Base-by-base conservation (phyloP, 805 yeast genomes). In the Babjeviella inositovora region DNA sequence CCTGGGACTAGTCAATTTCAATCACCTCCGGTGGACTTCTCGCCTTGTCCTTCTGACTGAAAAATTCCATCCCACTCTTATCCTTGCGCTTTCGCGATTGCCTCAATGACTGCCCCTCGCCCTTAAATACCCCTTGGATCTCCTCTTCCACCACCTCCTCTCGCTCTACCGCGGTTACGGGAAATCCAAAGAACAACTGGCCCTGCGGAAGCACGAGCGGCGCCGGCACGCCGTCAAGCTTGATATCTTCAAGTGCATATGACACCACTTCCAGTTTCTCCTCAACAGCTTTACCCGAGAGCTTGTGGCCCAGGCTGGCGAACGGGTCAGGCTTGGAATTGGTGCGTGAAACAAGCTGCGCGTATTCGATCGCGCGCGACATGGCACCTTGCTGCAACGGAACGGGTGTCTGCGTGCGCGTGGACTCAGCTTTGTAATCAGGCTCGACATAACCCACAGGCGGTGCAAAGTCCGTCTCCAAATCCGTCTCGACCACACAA, bases 391-490 rank as follows among this genome's bases (percentile, higher is more conserved):
- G n/a, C n/a, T n/a, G n/a, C n/a, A n/a, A n/a, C n/a, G n/a, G n/a
- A n/a, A n/a, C n/a, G n/a, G n/a, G n/a, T n/a, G n/a, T n/a, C n/a
- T n/a, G n/a, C n/a, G n/a, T n/a, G n/a, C n/a, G n/a, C n/a, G n/a
- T n/a, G 5, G 14, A 23, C 15, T 25, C 29, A 14, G 47, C 40
- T 25, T 56, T 47, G 30, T 66, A 67, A 32, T 79, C 84, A 2
- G 95, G 95, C 42, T 87, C 97, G 11, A 80, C 94, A 43, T 90
- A 90, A 0, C 99, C 99, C 5, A 87, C 94, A 0, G 99, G 99
- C 3, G 98, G 94, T 2, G 96, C 97, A 54, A 90, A 90, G 42
- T 90, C 99, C 0, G 96, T 93, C 28, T 81, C 93, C 30, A 90
- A 58, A 52, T 90, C 98, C 0, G 98, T 90, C 43, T 90, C 99